These are phyloP conservation scores for Fusarium nelsonii DNA, from an alignment of 2,329 filamentous ascomycete genomes.

Conservation along the genomic window DNA sequence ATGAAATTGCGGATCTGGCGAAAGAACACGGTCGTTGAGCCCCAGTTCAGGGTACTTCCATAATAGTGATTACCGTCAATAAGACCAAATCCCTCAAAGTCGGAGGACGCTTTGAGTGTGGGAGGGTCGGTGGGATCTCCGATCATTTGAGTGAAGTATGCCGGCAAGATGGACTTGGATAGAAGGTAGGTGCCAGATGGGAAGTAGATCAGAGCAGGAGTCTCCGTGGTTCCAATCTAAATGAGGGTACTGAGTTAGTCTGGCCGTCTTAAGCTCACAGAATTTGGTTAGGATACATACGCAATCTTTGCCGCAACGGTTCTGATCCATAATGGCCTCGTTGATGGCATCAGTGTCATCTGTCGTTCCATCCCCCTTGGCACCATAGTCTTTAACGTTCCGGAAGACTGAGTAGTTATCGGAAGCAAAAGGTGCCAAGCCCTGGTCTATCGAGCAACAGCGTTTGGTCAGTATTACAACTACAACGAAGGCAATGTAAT, in stretches of 20 bases:
- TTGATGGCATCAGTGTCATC: not conserved
- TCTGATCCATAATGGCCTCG: not conserved
- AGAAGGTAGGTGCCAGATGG: not conserved
- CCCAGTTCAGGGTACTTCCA: not conserved
- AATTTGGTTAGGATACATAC: not conserved
- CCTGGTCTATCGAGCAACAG: not conserved
- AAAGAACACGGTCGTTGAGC: not conserved
- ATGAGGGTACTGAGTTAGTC: not conserved
- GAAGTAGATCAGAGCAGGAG: not conserved
- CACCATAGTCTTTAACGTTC: not conserved
- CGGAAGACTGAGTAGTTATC: not conserved
- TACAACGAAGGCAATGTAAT: not conserved
- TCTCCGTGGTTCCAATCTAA: not conserved
- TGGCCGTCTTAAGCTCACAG: no score
- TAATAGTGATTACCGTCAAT: not conserved
- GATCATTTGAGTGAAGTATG: not conserved
- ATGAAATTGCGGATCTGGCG: not conserved
- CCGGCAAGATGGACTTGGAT: not conserved
- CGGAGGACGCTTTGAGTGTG: not conserved
- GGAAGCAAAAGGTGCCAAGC: not conserved
- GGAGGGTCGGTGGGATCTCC: not conserved
- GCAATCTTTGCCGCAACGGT: not conserved
- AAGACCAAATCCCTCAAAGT: not conserved
- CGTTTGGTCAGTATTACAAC: no score
- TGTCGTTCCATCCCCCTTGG: not conserved